Evolutionary conservation across 2,329 filamentous ascomycete species (phyloP), one percentile per base, ranked within the genome.

Genomic region (Penicillium griseofulvum): DNA sequence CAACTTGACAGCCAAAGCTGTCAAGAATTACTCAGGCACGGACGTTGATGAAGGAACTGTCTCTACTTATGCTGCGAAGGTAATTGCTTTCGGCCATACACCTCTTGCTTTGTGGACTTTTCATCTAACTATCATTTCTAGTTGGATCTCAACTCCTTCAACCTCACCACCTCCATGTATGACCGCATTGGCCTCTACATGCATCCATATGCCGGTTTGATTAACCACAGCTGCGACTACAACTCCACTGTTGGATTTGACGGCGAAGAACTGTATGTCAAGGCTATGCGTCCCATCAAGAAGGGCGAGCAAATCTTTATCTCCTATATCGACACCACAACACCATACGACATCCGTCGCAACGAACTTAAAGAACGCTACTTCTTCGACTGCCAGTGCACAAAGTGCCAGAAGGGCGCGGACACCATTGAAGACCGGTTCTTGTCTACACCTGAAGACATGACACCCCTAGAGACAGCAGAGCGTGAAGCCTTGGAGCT

Each of bases 191-290:
- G 85, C 2, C 71, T 86, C n/a, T 80, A 80, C 34, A 65, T 87
- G 16, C 81, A 86, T 57, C 81, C 83, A 0, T 73, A 78, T 17
- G 74, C 81, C 2, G 76, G 81, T 28, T 71, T 79, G 16, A 75
- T 84, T 41, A 87, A 87, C 58, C 85, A 88, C 65, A 85, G 82
- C 41, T 87, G 85, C 65, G 75, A 80, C 24, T 82, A 83, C 4
- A 87, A 87, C 60, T 78, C 81, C 3, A 78, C 78, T 29, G 76
- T 85, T 17, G 76, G 81, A 12, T 85, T 86, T 71, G 81, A 86
- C 54, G 78, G 81, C 19, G 71, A 78, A 3, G 66, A 72, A 31
- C 68, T 84, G 10, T 74, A 74, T 14, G 65, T 86, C 31, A 80
- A 82, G 33, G 78, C 83, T 0, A 69, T 85, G 1, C 72, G 71